Base-by-base conservation (phyloP, 2,329 filamentous ascomycete species). In the Sclerotinia spermophila region DNA sequence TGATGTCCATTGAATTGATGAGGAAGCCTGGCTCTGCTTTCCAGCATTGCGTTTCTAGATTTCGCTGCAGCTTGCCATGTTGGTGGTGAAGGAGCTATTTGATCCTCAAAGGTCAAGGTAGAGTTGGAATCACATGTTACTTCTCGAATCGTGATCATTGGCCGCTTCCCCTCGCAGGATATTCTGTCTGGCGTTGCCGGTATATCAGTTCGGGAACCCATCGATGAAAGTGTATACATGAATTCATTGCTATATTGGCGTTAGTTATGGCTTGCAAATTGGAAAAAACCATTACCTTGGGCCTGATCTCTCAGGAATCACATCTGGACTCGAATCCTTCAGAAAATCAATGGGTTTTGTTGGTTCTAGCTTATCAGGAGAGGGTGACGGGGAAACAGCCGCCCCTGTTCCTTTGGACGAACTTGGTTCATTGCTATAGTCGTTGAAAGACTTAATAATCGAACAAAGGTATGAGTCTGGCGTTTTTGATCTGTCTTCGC, bases 261-360 rank as follows among this genome's bases (percentile, higher is more conserved):
- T 69, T 55, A 69, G 67, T 21, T n/a, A 51, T 40, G 27, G 3
- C 17, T 64, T 8, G 19, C 6, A 40, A 51, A 17, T n/a, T 51
- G 17, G 2, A 33, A 59, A 3, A 5, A 35, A 15, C 11, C 11
- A 8, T 44, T 64, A 69, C 67, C 44, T 44, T 48, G 58, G 55
- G 30, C 13, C 44, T 48, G 55, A 38, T 13, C 13, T 17, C 21
- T 68, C 56, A 38, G 24, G n/a, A n/a, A 61, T 33, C 21, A 69
- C 19, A 40, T 56, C 61, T 21, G 60, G 68, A 24, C 60, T 66
- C 35, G 44, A 71, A 40, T 74, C 70, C 19, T 68, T 66, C 5
- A 72, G 30, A 38, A 74, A 72, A 33, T 74, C 72, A 27, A 71
- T n/a, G 56, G 72, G 68, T 40, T 71, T 51, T 21, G 60, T 69